A percentile compares a stretch with the other conserved stretches of the same genome.
These are phyloP conservation scores for Aspergillus candidus DNA, from an alignment of 2,329 filamentous ascomycete genomes.

Conservation along the genomic window DNA sequence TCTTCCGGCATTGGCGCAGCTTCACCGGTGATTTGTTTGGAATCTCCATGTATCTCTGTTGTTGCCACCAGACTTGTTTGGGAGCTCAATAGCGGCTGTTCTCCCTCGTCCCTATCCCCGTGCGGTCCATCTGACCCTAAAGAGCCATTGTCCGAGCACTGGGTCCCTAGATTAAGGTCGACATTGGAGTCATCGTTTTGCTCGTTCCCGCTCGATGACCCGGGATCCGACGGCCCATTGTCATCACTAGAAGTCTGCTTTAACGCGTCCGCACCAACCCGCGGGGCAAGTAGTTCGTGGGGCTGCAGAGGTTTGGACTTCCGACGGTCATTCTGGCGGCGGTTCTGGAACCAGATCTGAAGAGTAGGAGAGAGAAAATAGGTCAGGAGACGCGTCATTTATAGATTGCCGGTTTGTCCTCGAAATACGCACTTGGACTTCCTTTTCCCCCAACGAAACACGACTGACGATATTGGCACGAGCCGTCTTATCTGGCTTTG, in stretches of 20 bases:
- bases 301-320: conserved; percentile 78
- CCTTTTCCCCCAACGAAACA: conserved; percentile 87
- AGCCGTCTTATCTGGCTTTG: conserved; percentile 86
- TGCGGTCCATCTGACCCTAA: conserved; percentile 15
- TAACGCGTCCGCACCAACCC: conserved; percentile 23
- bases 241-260: conserved; percentile 26
- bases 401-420: conserved; percentile 20
- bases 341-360: conserved; percentile 97
- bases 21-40: conserved; percentile 18
- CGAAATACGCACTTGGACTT: conserved; percentile 71
- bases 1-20: conserved; percentile 12
- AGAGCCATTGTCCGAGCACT: conserved; percentile 17
- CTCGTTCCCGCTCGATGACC: conserved; percentile 25
- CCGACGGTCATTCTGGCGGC: conserved; percentile 83
- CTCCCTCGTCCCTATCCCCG: conserved; percentile 24
- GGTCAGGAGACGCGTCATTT: conserved; percentile 6
- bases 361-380: conserved; percentile 1
- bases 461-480: conserved; percentile 77
- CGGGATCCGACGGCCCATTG: conserved; percentile 22
- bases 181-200: conserved; percentile 19
- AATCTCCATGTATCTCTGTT: conserved; percentile 21
- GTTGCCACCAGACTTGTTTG: conserved; percentile 27
- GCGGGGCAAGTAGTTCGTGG: conserved; percentile 58
- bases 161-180: conserved; percentile 12
- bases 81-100: conserved; percentile 20